These are phyloP conservation scores for Arctium minus DNA, from an alignment of 129 eudicot species.

Conservation along the genomic window DNA sequence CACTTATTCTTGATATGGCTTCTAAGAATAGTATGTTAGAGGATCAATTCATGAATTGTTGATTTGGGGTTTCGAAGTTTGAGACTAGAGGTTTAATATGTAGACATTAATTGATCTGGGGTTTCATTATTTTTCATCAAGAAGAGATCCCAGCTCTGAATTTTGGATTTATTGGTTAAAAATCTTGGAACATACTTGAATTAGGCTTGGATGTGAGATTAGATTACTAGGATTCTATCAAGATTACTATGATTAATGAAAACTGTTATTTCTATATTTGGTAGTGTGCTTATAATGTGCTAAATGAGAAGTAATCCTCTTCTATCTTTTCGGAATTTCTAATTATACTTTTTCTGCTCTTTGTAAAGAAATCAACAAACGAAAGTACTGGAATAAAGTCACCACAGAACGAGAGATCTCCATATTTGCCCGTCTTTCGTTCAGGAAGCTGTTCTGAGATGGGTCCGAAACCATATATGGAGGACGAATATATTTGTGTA, in stretches of 20 bases:
- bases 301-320: background rate
- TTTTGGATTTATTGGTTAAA: background rate
- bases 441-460: slow-evolving; percentile 73
- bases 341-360: background rate
- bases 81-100: background rate
- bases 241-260: background rate
- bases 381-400: slow-evolving; percentile 12
- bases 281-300: background rate
- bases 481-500: slow-evolving; percentile 68
- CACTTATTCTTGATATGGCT: background rate
- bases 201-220: background rate
- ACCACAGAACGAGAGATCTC: slow-evolving; percentile 36
- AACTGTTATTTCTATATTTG: background rate
- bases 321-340: background rate
- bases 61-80: background rate
- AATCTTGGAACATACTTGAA: background rate
- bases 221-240: background rate
- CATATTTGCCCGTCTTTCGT: slow-evolving; percentile 45
- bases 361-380: slow-evolving; percentile 10
- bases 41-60: background rate
- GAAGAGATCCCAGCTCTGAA: background rate
- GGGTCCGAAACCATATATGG: slow-evolving; percentile 65
- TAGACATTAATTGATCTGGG: background rate
- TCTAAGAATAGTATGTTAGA: background rate
- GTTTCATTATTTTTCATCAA: too few species aligned